Base-by-base conservation (phyloP, 2,329 filamentous ascomycete genomes). In the Fusarium fujikuroi region DNA sequence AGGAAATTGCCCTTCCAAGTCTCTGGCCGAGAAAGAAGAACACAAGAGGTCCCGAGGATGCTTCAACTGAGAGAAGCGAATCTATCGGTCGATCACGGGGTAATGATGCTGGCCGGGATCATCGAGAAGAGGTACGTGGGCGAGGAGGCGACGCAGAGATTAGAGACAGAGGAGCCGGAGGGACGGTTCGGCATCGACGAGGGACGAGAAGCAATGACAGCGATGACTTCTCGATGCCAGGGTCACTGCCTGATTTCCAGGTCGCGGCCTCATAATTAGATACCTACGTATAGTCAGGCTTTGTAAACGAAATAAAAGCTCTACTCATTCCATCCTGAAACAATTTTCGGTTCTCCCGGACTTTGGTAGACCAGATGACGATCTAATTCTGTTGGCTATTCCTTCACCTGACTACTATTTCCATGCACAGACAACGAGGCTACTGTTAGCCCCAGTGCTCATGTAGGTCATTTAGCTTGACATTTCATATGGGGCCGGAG, bases 11-110 rank as follows among this genome's bases (percentile, higher is more conserved):
- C 2, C 85, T 97, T 14, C 94, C 94, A 0, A 94, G 90, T 75
- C 80, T 96, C 66, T 97, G 94, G 94, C 94, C 94, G 3, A 85
- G 93, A 52, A 95, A 95, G 85, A 92, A 91, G 84, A 97, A 95
- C 76, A 95, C 93, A 1, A 85, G 93, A 32, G 93, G 92, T 9
- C 92, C 92, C 2, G 91, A 92, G 25, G 90, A 92, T 28, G 82
- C 82, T 7, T 81, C 87, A 36, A 81, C 85, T 9, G 87, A 87
- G 42, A 82, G 80, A 43, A 80, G 80, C n/a, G 80, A 82, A 9
- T 88, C 88, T 14, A 81, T 87, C n/a, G 83, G 87, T 49, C 86
- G 88, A 57, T 75, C 81, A 10, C 90, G 87, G 77, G 87, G 88
- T 23, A 87, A 86, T 52, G 89, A 91, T 37, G 79, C 85, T 19